Base-by-base conservation (phyloP, 306 rosid species). In the Vigna unguiculata region DNA sequence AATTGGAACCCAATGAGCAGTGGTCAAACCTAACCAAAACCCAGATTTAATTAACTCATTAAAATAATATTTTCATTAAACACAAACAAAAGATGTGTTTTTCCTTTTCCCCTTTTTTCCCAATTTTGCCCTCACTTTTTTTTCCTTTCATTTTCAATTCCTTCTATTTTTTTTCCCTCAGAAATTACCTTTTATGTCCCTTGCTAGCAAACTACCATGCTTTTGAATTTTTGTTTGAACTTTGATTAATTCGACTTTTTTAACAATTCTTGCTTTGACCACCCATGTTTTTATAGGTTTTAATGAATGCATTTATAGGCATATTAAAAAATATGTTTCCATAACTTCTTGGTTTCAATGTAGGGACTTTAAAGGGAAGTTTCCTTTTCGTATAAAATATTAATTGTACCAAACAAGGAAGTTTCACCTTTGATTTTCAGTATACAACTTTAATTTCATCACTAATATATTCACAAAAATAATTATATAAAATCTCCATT, bases 11-110 rank as follows among this genome's bases (percentile, higher is more conserved):
- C 89, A 86, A 87, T 85, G 81, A 84, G 81, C 96, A 90, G 53
- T 80, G 88, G 97, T 94, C 97, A 94, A 94, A 92, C 88, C 91
- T 81, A 85, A 81, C 85, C 87, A 34, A 84, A 81, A 75, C 73
- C 80, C 81, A 85, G 82, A 86, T 85, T 89, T 86, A 62, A 64
- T 79, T 80, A 79, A 71, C 46, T 47, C 38, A 81, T 87, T 85
- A 45, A 81, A 85, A 81, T 78, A 73, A 76, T 69, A 40, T 43
- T 66, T 36, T 75, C 69, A 69, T 89, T 70, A 81, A 62, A 70
- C 77, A 74, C 69, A 76, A 76, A 76, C 72, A 69, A 76, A 61
- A 69, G 68, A 76, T 60, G 81, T 49, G 73, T 40, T 74, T 80
- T 74, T 48, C 45, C 22, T 16, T 67, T 58, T 28, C 52, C 7